A percentile compares a stretch with the other conserved stretches of the same genome.
These are phyloP conservation scores for Avena atlantica DNA, from an alignment of 176 grass and related monocot genomes.

Conservation along the genomic window DNA sequence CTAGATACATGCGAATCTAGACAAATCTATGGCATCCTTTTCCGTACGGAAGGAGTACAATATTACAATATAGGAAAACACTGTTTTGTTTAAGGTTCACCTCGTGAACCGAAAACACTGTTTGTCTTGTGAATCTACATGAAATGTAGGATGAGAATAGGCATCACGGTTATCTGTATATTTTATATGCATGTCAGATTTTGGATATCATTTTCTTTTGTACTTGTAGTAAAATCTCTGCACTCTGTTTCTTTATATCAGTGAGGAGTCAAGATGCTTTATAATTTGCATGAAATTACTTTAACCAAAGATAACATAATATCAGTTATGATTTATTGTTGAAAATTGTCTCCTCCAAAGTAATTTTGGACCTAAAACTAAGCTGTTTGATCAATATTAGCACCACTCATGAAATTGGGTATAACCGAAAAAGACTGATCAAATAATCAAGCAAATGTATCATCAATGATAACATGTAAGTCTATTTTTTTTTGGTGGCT, in stretches of 20 bases:
- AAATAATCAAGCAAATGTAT: slow-evolving; percentile 20
- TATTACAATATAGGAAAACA: neutral
- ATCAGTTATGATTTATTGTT: slow-evolving; percentile 6
- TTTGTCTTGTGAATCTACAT: slow-evolving; percentile 23
- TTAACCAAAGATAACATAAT: slow-evolving; percentile 20
- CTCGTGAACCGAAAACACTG: neutral
- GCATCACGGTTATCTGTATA: neutral
- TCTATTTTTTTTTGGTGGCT: neutral
- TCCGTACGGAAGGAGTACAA: neutral
- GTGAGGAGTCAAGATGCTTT: slow-evolving; percentile 3
- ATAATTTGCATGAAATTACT: neutral
- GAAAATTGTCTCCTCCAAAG: neutral
- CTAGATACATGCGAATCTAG: too few species aligned
- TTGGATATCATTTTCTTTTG: neutral
- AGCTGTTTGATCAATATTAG: neutral
- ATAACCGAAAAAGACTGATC: slow-evolving; percentile 3
- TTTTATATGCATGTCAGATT: neutral
- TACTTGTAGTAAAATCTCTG: neutral
- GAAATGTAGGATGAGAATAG: neutral
- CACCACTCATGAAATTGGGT: slow-evolving; percentile 1
- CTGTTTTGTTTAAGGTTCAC: neutral
- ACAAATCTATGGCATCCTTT: too few species aligned
- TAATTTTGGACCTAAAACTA: slow-evolving; percentile 14
- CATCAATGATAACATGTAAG: neutral
- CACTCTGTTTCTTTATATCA: neutral